phyloP scores from a whole-genome alignment of 1,284 basidiomycete species.

The Cerioporus squamosus region DNA sequence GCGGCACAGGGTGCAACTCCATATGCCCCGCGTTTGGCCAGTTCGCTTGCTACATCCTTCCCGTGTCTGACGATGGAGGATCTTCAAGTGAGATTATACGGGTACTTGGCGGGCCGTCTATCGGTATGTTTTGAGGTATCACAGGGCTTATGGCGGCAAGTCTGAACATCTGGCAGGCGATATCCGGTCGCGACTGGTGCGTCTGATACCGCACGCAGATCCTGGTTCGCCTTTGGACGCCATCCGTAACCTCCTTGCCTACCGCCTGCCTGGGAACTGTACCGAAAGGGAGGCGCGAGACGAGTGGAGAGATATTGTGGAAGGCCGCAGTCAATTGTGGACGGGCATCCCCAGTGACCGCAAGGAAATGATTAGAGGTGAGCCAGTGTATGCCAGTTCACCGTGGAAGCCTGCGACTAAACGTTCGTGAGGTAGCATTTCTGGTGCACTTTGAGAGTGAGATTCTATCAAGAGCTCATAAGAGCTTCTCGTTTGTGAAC shows the following conservation, averaged over 20 bases:
- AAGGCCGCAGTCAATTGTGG: conserved; percentile 88
- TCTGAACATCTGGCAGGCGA: conserved; percentile 54
- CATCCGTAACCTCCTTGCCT: conserved; percentile 77
- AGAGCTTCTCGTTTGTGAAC: conserved; percentile 89
- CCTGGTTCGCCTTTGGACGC: conserved; percentile 64
- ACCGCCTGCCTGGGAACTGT: conserved; percentile 75
- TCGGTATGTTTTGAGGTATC: conserved; percentile 62
- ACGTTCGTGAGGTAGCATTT: conserved; percentile 59
- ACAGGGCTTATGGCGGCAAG: no score
- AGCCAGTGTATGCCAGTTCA: conserved; percentile 29
- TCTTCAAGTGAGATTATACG: conserved; percentile 86
- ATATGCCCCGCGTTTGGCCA: conserved; percentile 76
- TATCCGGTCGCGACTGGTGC: conserved; percentile 81
- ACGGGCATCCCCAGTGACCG: conserved; percentile 88
- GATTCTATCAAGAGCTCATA: conserved; percentile 85
- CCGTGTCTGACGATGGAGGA: conserved; percentile 87
- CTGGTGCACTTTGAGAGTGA: conserved; percentile 91
- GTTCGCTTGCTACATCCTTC: conserved; percentile 71
- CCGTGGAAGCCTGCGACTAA: not conserved
- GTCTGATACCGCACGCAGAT: conserved; percentile 74
- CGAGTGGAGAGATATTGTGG: conserved; percentile 91
- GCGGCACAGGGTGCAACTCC: conserved; percentile 83
- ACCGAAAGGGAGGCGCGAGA: conserved; percentile 82
- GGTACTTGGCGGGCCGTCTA: conserved; percentile 81
- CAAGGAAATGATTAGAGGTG: conserved; percentile 87